Evolutionary conservation across 1,139 yeast species (phyloP), one percentile per base, ranked within the genome.

Genomic region (Martiniozyma asiatica): DNA sequence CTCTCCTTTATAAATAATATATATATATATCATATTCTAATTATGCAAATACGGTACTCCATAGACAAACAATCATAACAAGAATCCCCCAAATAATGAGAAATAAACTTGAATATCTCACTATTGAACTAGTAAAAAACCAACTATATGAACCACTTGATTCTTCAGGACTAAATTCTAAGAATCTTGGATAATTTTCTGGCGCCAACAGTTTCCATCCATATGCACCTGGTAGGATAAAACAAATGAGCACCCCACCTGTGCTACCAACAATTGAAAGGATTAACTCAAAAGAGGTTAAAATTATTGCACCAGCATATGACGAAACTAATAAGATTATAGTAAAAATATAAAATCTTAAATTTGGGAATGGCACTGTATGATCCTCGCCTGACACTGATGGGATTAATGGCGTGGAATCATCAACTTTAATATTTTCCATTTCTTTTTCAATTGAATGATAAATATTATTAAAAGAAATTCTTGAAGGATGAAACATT

Each of bases 401-500:
- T 12, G 20, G 11, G 1, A 26, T 16, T 2, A 25, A 27, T 11
- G 33, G 28, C n/a, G 17, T 27, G 5, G 18, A 8, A 4, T 23
- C 22, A 7, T 12, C 22, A 11, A 15, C 13, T 17, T 12, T 12
- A 8, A 19, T 14, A 2, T 24, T 26, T 4, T 16, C 13, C 17
- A 35, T 22, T 2, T 36, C 36, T 10, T 42, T 34, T 27, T 50
- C 49, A 13, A 66, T 28, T 69, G 80, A 76, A 45, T 67, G 68
- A 33, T 67, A 55, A 40, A 87, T 70, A 53, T 87, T 84, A 51
- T 82, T 79, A 20, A 78, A 61, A 1, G 96, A 81, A 18, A 82
- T 75, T 35, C 98, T 63, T 28, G 94, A 81, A 1, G 98, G 98
- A 51, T 87, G 94, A 47, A 84, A 70, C 77, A 87, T 80, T 42